Evolutionary conservation across 306 rosid species (phyloP).

Genomic region (Ceratonia siliqua): DNA sequence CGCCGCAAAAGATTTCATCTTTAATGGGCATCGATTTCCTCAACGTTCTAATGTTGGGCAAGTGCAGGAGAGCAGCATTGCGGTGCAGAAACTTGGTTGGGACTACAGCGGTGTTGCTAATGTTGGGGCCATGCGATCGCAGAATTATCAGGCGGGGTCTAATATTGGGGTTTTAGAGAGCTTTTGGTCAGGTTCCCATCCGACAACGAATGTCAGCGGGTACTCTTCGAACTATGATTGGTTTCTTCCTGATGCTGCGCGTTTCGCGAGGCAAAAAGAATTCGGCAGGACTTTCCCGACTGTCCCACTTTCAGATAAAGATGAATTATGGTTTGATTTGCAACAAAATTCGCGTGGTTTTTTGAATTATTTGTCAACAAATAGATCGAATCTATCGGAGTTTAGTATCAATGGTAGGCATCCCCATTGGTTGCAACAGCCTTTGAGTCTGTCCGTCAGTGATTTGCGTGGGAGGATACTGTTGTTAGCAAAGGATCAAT

Average conservation of each 20-base stretch:
- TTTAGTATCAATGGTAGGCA: background rate
- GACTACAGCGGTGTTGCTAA: background rate
- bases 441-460: slow-evolving; percentile 1
- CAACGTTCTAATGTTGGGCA: slow-evolving; percentile 12
- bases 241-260: slow-evolving; percentile 7
- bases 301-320: slow-evolving; percentile 16
- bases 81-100: background rate
- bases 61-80: background rate
- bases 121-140: background rate
- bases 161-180: background rate
- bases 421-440: slow-evolving; percentile 16
- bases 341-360: background rate
- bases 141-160: background rate
- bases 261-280: slow-evolving; percentile 10
- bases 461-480: slow-evolving; percentile 33
- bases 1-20: background rate
- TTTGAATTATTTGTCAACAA: background rate
- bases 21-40: background rate
- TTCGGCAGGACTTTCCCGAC: background rate
- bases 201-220: background rate
- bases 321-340: background rate
- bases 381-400: background rate
- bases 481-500: slow-evolving; percentile 46
- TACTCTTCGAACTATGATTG: background rate
- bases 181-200: background rate